phyloP scores from a whole-genome alignment of 129 eudicot species.

The Escallonia herrerae region DNA sequence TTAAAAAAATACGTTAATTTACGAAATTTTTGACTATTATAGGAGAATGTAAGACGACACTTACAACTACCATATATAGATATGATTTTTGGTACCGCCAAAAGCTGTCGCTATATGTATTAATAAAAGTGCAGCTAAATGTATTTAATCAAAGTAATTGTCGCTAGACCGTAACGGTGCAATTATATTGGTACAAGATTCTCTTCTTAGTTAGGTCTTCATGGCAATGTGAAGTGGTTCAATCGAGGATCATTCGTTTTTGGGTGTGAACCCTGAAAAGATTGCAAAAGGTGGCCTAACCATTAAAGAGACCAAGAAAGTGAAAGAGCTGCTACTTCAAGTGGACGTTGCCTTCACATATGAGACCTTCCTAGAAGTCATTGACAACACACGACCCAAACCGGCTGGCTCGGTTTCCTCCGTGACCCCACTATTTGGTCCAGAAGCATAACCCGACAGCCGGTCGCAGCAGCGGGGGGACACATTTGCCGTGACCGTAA shows the following conservation, averaged over 20 bases:
- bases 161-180: neutral
- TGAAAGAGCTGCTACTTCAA: neutral
- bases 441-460: conserved; percentile 1
- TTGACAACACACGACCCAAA: no score
- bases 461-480: conserved; percentile 10
- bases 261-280: neutral
- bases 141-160: neutral
- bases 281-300: neutral
- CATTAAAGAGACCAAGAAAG: neutral
- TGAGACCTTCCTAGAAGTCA: no score
- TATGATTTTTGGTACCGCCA: no score
- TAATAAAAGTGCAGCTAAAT: neutral
- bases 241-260: neutral
- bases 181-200: no score
- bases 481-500: conserved; percentile 35
- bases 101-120: no score
- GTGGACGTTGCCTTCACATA: no score
- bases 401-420: neutral
- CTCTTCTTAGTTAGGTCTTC: neutral
- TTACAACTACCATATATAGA: no score
- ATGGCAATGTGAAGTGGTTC: neutral
- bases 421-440: neutral
- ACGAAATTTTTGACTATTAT: no score
- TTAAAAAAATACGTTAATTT: no score
- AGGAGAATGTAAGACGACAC: no score